Evolutionary conservation across 169 alveolate species (phyloP).

Genomic region (Toxoplasma gondii): DNA sequence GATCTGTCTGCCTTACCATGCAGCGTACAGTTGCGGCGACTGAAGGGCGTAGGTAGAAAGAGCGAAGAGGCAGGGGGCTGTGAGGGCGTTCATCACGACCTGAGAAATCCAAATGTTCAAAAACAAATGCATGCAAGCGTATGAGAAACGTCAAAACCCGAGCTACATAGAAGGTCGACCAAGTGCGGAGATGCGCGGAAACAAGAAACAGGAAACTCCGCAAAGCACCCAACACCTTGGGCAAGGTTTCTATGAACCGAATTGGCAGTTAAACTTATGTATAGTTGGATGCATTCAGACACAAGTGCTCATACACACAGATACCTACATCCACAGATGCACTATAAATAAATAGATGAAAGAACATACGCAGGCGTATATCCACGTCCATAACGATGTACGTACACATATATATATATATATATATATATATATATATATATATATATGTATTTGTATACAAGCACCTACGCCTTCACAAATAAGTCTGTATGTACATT

Average conservation of each 20-base stretch:
- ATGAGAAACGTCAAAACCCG: background rate
- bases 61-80: background rate
- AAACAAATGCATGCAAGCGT: background rate
- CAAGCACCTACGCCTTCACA: background rate
- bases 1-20: background rate
- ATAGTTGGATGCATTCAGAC: background rate
- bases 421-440: background rate
- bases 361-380: background rate
- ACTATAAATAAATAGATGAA: too few species aligned
- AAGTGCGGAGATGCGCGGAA: too few species aligned
- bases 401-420: background rate
- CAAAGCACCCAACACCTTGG: too few species aligned
- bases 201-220: too few species aligned
- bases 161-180: background rate
- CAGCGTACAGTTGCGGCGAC: conserved; percentile 15
- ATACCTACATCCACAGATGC: too few species aligned
- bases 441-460: background rate
- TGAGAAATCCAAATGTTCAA: background rate
- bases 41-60: conserved; percentile 36
- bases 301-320: background rate
- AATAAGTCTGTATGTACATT: background rate
- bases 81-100: conserved; percentile 27
- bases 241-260: too few species aligned
- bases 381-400: background rate
- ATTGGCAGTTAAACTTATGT: too few species aligned